Base-by-base conservation (phyloP, 2,329 filamentous ascomycete genomes). In the Sclerotinia trifoliorum region DNA sequence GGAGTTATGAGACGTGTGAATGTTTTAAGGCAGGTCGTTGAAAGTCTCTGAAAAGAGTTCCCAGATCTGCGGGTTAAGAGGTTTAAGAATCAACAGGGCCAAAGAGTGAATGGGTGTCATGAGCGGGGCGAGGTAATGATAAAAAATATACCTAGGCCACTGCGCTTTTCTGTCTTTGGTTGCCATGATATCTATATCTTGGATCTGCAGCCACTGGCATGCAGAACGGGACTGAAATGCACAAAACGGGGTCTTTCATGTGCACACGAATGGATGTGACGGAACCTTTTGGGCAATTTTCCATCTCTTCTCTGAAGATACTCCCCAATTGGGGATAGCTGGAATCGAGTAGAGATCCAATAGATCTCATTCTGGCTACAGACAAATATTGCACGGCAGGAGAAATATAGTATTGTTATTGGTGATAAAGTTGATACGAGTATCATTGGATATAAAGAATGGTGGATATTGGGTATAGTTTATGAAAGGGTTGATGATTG, bases 11-110 rank as follows among this genome's bases (percentile, higher is more conserved):
- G 29, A 66, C 65, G 65, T 44, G 13, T 61, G 46, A 8, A 24
- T 62, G 65, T 66, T 61, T 66, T 26, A 54, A 61, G 55, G 65
- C n/a, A 17, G 35, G 55, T 51, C n/a, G 65, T 66, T 61, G 65
- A 44, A 61, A 46, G 24, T 48, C n/a, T 32, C 13, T n/a, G n/a
- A 56, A 39, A 46, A 56, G 39, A 8, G 46, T 39, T 61, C 35
- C 65, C 44, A 61, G 21, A 61, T 48, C 65, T 32, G 65, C 65
- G 65, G 65, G 65, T 48, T 52, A 17, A 44, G 55, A 52, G 65
- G 65, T 66, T 66, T 66, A 66, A 66, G 65, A 66, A 66, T 61
- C 44, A 66, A 61, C 65, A 66, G 55, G 65, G 65, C 55, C 51
- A 24, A 42, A 26, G 11, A 44, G 49, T 49, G 54, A 51, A 51